A percentile compares a stretch with the other conserved stretches of the same genome.
These are phyloP conservation scores for Saururus chinensis DNA, from an alignment of 164 flowering plant genomes.

Conservation along the genomic window DNA sequence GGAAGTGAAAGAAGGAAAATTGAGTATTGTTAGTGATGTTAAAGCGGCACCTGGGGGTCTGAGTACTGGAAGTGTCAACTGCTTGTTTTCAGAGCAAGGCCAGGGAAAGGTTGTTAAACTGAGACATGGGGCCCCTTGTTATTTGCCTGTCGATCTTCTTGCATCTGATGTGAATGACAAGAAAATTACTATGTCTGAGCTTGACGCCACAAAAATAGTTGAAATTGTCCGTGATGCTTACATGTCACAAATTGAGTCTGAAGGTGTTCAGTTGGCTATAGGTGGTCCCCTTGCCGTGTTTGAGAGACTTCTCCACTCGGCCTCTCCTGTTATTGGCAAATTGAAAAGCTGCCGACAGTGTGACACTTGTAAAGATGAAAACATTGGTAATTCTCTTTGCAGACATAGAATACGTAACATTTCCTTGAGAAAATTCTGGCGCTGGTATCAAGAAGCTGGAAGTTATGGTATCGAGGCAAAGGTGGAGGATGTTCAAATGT, in stretches of 20 bases:
- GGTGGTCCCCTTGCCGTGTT: constrained; percentile 59
- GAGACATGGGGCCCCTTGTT: no score
- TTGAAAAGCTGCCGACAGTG: constrained; percentile 15
- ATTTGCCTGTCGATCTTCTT: neutral
- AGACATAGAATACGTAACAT: constrained; percentile 35
- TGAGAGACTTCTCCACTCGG: constrained; percentile 45
- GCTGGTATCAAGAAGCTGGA: constrained; percentile 69
- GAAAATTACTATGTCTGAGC: neutral
- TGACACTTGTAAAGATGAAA: constrained; percentile 19
- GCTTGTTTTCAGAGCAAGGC: no score
- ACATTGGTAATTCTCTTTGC: constrained; percentile 23
- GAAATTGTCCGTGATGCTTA: constrained; percentile 35
- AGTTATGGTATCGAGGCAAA: constrained; percentile 60
- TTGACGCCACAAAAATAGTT: constrained; percentile 14
- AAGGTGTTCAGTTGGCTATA: constrained; percentile 32
- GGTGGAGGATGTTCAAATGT: constrained; percentile 26
- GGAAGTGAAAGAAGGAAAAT: no score
- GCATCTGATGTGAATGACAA: neutral
- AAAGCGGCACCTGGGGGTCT: no score
- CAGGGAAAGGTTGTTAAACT: no score
- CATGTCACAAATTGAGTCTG: constrained; percentile 34
- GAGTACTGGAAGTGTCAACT: no score
- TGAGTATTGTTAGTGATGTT: no score
- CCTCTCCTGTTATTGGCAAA: constrained; percentile 40
- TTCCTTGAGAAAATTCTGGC: constrained; percentile 47